A percentile compares a stretch with the other conserved stretches of the same genome.
Conservation (phyloP, 306 rosid genomes). For the Prosopis cineraria region DNA sequence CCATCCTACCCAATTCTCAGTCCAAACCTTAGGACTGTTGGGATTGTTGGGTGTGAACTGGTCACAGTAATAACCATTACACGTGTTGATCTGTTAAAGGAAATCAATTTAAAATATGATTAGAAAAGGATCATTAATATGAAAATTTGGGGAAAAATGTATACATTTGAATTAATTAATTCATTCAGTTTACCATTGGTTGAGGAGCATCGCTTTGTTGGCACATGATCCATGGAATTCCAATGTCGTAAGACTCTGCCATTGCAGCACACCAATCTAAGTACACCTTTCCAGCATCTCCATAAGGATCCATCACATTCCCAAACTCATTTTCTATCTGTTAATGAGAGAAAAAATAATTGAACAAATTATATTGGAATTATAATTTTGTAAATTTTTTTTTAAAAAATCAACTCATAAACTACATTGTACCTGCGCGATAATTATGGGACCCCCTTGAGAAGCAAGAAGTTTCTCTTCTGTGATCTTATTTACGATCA, state of each 20-base stretch:
- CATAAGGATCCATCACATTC: conserved; percentile 48
- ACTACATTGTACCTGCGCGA: conserved; percentile 71
- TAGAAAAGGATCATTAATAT: background rate
- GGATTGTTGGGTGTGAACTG: conserved; percentile 50
- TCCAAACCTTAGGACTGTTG: conserved; percentile 63
- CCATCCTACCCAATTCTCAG: conserved; percentile 73
- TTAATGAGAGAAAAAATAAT: background rate
- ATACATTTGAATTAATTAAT: background rate
- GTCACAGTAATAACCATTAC: conserved; percentile 67
- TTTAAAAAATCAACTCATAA: too few species aligned
- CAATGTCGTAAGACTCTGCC: conserved; percentile 49
- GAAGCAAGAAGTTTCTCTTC: conserved; percentile 54
- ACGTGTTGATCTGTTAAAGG: conserved; percentile 49
- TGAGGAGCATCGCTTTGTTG: conserved; percentile 53
- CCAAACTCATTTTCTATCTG: conserved; percentile 67
- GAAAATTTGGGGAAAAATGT: too few species aligned
- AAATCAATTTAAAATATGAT: background rate
- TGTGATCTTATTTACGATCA: conserved; percentile 49
- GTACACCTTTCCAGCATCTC: conserved; percentile 58
- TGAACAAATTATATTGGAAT: background rate
- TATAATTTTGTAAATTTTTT: too few species aligned
- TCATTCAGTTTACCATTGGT: conserved; percentile 43
- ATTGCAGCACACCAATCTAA: conserved; percentile 56
- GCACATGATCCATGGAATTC: conserved; percentile 75
- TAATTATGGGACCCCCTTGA: conserved; percentile 37